These are phyloP conservation scores for Capronia epimyces DNA, from an alignment of 2,329 filamentous ascomycete genomes.

Conservation along the genomic window DNA sequence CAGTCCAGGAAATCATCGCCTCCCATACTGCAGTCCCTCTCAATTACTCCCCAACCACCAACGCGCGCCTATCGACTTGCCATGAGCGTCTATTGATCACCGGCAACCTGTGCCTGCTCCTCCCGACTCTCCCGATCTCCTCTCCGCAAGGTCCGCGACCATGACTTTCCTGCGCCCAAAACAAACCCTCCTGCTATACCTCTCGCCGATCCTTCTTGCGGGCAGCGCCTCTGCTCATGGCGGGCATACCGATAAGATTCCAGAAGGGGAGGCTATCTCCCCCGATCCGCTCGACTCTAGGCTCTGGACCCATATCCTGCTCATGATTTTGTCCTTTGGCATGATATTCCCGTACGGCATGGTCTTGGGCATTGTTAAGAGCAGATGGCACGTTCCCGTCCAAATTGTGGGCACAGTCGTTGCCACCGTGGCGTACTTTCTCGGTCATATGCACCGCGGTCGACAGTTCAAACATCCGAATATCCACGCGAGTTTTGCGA, in stretches of 20 bases:
- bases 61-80: neutral
- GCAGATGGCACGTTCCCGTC: conserved; percentile 87
- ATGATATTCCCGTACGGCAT: conserved; percentile 91
- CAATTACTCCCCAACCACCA: neutral
- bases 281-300: conserved; percentile 72
- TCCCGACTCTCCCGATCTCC: neutral
- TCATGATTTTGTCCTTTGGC: conserved; percentile 83
- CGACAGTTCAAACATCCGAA: conserved; percentile 72
- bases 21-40: neutral
- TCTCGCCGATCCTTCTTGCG: conserved; percentile 29
- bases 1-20: too few species aligned
- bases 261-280: conserved; percentile 65
- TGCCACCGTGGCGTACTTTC: conserved; percentile 77
- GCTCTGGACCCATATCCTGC: conserved; percentile 88
- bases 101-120: conserved; percentile 5
- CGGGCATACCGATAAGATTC: conserved; percentile 54
- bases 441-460: conserved; percentile 86
- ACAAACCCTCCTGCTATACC: conserved; percentile 6
- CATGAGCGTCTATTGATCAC: conserved; percentile 8
- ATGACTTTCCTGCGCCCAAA: conserved; percentile 12
- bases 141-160: conserved; percentile 1
- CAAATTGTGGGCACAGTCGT: conserved; percentile 71
- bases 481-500: conserved; percentile 75
- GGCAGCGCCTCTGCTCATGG: conserved; percentile 44
- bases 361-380: conserved; percentile 87